Evolutionary conservation across 106 monocot genomes (phyloP), one percentile per base, ranked within the genome.

Genomic region (Dendrobium officinale): DNA sequence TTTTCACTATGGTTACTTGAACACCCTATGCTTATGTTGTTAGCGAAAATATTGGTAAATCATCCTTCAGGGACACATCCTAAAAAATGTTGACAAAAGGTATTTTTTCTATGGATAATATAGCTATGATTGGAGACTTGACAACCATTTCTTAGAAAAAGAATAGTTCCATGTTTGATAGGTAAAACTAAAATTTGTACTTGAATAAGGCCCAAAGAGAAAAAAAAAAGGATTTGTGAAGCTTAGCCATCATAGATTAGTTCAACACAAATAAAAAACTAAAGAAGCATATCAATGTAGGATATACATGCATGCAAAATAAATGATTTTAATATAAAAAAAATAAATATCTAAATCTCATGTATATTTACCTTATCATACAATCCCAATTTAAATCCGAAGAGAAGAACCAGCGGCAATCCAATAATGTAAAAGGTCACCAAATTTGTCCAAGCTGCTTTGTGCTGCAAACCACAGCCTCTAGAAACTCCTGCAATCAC

Each of bases 381-480:
- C 24, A 92, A 29, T 42, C 40, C 77, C 19, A 92, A 76, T 49
- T 86, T 85, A 76, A 92, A 95, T 15, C 77, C 88, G 29, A 93
- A 88, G 26, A 92, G 47, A 67, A 93, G n/a, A 66, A 89, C 85
- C 67, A 89, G 55, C 51, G 95, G 84, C 89, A 89, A 88, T 59
- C 92, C 95, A n/a, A 95, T 80, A 5, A 84, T 54, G 56, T 92
- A 92, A 59, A 92, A 95, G 1, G 89, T 82, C 9, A 80, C 80
- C n/a, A 95, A 78, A 83, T 95, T 92, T 44, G 95, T 95, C 89
- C 85, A 87, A 48, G 92, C 95, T 43, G 92, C 92, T 56, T 92
- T 80, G 70, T 92, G 90, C 80, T 95, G 92, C 92, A 87, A 95
- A 55, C 95, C 92, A 80, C 92, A 92, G 29, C 95, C 95, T 80